These are phyloP conservation scores for Rhododendron ovatum DNA, from an alignment of 148 eudicot species.

Conservation along the genomic window DNA sequence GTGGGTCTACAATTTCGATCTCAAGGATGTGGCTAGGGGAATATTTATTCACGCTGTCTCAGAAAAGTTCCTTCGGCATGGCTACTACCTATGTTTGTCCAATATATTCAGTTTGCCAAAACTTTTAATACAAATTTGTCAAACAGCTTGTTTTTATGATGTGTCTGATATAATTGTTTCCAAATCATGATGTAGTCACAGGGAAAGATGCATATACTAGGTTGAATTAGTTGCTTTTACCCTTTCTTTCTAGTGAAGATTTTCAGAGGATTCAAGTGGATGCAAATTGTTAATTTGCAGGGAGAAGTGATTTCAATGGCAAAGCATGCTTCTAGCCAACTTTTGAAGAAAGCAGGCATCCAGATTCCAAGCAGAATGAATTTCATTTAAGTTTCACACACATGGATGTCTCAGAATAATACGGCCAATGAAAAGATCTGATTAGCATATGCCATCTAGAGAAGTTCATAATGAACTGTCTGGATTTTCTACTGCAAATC, in stretches of 20 bases:
- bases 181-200: too few relatives aligned
- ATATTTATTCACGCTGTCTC: too few relatives aligned
- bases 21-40: background rate
- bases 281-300: slow-evolving; percentile 27
- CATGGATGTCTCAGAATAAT: background rate
- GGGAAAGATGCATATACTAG: background rate
- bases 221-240: background rate
- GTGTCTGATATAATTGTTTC: background rate
- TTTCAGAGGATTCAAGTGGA: background rate
- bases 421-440: too few relatives aligned
- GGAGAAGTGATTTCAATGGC: slow-evolving; percentile 60
- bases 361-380: slow-evolving; percentile 75
- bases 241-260: background rate
- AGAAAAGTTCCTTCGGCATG: too few relatives aligned
- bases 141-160: background rate
- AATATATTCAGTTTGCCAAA: background rate
- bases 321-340: slow-evolving; percentile 41
- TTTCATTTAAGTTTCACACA: slow-evolving; percentile 9
- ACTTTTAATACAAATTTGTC: background rate
- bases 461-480: too few relatives aligned
- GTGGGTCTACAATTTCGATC: background rate
- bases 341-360: slow-evolving; percentile 70
- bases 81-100: background rate
- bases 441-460: too few relatives aligned
- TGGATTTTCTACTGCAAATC: too few relatives aligned